Conservation (phyloP, 1,139 yeast species). For the Pichia sp. region DNA sequence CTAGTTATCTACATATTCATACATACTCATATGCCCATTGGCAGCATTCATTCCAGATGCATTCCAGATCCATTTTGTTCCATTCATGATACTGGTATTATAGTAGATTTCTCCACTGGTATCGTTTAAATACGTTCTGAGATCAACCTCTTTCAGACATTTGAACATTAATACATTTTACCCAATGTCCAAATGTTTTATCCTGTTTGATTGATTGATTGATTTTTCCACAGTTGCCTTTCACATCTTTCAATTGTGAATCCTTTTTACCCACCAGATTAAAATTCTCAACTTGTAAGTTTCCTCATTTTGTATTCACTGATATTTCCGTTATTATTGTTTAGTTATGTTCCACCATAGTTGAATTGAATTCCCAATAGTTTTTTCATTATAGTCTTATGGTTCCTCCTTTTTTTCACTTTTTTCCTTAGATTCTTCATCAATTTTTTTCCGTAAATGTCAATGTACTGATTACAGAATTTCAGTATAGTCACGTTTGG, state of each 20-base stretch:
- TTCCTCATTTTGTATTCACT: background rate
- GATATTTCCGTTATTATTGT: background rate
- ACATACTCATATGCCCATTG: background rate
- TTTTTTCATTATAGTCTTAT: background rate
- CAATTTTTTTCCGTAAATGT: slow-evolving; percentile 6
- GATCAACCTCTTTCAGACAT: background rate
- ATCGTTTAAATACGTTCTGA: background rate
- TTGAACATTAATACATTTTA: background rate
- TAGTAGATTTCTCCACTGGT: background rate
- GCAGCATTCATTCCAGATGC: background rate
- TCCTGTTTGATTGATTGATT: background rate
- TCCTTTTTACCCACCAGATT: background rate
- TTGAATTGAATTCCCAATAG: background rate
- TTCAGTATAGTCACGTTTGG: slow-evolving; percentile 8
- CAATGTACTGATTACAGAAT: background rate
- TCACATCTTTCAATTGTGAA: background rate
- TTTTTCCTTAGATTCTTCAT: slow-evolving; percentile 1
- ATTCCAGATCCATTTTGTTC: background rate
- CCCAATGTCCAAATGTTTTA: background rate
- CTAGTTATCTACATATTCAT: background rate
- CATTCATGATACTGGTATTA: background rate
- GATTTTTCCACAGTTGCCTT: background rate
- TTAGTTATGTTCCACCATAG: background rate
- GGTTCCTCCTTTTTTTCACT: background rate
- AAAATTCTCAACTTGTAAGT: background rate